These are phyloP conservation scores for Nowakowskiella sp. DNA, from an alignment of 192 early-diverging fungal species.

Conservation along the genomic window DNA sequence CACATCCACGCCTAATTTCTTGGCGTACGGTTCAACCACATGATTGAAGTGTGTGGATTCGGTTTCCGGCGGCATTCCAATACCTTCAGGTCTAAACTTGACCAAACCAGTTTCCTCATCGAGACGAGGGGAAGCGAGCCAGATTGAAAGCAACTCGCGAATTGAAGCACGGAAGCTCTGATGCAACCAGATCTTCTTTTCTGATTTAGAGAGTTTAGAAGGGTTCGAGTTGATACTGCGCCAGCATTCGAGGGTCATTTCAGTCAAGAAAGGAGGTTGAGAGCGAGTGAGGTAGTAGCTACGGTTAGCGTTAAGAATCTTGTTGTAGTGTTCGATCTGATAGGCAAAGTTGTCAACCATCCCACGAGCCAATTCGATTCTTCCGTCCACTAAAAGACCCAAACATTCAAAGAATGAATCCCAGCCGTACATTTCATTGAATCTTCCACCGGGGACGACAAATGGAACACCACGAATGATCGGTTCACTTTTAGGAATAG, in stretches of 20 bases:
- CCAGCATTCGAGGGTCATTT: conserved; percentile 85
- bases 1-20: conserved; percentile 50
- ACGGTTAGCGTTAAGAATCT: conserved; percentile 97
- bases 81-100: conserved; percentile 79
- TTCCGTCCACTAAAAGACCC: conserved; percentile 79
- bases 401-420: conserved; percentile 92
- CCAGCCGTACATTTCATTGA: conserved; percentile 99
- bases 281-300: conserved; percentile 94
- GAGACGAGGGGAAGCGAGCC: conserved; percentile 74
- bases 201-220: conserved; percentile 8
- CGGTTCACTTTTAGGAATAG: not conserved
- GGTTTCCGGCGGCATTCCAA: conserved; percentile 97
- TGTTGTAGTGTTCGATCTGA: conserved; percentile 95
- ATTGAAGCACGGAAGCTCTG: conserved; percentile 62
- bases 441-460: conserved; percentile 95
- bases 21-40: conserved; percentile 17
- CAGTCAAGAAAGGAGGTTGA: conserved; percentile 96
- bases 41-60: conserved; percentile 73
- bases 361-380: conserved; percentile 74
- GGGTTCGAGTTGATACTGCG: conserved; percentile 42
- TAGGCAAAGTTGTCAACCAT: conserved; percentile 99
- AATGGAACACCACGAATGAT: conserved; percentile 73
- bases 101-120: conserved; percentile 69
- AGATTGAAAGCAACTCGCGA: conserved; percentile 88
- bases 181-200: conserved; percentile 66